A percentile compares a stretch with the other conserved stretches of the same genome.
phyloP scores from a whole-genome alignment of 2,329 filamentous ascomycete genomes.

The Lithohypha guttulata region DNA sequence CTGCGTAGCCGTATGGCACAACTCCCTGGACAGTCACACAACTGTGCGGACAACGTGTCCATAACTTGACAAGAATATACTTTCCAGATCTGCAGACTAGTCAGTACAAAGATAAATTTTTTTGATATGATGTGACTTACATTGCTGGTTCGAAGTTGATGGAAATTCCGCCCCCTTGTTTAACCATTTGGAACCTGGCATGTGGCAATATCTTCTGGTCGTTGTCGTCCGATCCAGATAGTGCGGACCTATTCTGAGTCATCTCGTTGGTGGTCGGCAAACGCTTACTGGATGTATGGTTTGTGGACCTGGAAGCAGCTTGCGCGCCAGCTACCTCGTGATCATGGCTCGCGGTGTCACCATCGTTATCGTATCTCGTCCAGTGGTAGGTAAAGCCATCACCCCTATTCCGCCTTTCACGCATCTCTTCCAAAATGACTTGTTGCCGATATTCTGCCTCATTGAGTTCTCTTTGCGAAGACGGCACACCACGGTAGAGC shows the following conservation, averaged over 20 bases:
- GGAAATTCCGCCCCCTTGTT: slow-evolving; percentile 66
- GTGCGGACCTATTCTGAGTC: background rate
- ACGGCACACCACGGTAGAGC: background rate
- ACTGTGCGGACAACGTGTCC: slow-evolving; percentile 61
- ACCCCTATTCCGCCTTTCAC: background rate
- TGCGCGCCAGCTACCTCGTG: too few species aligned
- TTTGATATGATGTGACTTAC: slow-evolving; percentile 36
- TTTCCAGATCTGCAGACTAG: slow-evolving; percentile 45
- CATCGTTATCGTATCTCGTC: too few species aligned
- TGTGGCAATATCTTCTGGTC: slow-evolving; percentile 40
- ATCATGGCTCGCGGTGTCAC: too few species aligned
- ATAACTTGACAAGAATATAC: slow-evolving; percentile 82
- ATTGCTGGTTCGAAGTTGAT: slow-evolving; percentile 76
- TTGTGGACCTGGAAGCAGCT: too few species aligned
- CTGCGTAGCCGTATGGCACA: slow-evolving; percentile 71
- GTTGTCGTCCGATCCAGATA: background rate
- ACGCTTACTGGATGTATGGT: background rate
- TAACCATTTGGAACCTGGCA: slow-evolving; percentile 73
- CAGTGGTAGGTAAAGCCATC: background rate
- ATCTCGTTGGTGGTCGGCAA: slow-evolving; percentile 5
- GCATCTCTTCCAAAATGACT: background rate
- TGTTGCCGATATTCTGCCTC: slow-evolving; percentile 3
- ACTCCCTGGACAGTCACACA: slow-evolving; percentile 90
- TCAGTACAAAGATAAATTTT: too few species aligned
- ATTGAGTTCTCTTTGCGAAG: background rate